Percentiles rank a stretch among this genome's conserved stretches.
Conservation (phyloP, 805 yeast species). For the Hanseniaspora occidentalis region DNA sequence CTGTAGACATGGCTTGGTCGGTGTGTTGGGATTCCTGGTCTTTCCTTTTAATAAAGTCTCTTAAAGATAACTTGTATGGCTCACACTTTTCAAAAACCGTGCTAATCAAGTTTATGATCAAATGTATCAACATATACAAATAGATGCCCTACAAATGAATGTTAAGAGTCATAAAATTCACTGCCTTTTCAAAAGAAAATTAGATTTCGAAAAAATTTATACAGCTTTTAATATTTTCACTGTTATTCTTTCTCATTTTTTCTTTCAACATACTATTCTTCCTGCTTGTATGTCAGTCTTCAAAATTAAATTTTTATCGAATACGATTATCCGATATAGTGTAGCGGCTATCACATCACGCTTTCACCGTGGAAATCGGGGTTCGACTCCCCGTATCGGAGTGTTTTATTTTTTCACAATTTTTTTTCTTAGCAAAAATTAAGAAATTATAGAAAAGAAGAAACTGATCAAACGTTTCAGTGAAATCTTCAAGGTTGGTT, state of each 20-base stretch:
- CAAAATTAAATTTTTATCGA: background rate
- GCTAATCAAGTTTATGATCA: no score
- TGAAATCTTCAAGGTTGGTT: no score
- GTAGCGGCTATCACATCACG: constrained; percentile 4
- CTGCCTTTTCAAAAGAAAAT: background rate
- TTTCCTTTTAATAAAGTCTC: background rate
- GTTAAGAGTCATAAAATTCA: no score
- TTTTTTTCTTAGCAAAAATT: background rate
- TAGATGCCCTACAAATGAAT: no score
- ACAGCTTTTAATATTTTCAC: background rate
- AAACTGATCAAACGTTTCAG: no score
- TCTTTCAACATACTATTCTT: no score
- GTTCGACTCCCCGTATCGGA: constrained; percentile 4
- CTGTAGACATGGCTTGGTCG: no score
- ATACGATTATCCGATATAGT: constrained; percentile 1
- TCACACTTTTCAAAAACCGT: no score
- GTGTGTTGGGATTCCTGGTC: background rate
- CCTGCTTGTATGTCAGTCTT: no score
- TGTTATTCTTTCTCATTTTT: background rate
- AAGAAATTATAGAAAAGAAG: no score
- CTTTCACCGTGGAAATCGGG: constrained; percentile 3
- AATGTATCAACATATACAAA: no score
- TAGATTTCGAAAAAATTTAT: background rate
- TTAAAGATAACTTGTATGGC: no score
- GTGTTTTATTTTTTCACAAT: background rate